Conservation (phyloP, 495 filamentous ascomycete genomes). For the Pseudevernia furfuracea region DNA sequence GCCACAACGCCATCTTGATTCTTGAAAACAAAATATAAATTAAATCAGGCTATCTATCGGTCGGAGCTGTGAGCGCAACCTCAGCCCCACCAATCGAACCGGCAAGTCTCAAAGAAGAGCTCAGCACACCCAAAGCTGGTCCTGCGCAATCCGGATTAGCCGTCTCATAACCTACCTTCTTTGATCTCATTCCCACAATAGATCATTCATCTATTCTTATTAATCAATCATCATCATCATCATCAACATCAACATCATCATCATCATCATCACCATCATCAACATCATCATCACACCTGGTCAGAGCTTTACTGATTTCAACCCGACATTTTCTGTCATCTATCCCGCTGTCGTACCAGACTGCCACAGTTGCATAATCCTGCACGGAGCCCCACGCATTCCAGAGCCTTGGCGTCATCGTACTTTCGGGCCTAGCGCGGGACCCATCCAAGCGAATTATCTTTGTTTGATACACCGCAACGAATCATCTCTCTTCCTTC, state of each 20-base stretch:
- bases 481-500: slow-evolving; percentile 32
- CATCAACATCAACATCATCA: too few relatives aligned
- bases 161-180: neutral
- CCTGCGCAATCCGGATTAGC: neutral
- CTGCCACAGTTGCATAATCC: neutral
- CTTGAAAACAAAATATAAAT: neutral
- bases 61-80: neutral
- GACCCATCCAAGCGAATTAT: slow-evolving; percentile 22
- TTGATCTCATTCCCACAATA: neutral
- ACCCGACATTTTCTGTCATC: neutral
- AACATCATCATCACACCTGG: too few relatives aligned
- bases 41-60: neutral
- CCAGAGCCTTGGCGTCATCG: slow-evolving; percentile 16
- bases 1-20: neutral
- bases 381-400: slow-evolving; percentile 14
- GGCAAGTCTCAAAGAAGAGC: neutral
- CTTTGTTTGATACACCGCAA: slow-evolving; percentile 20
- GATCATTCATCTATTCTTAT: too few relatives aligned
- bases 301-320: slow-evolving; percentile 13
- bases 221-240: too few relatives aligned
- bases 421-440: slow-evolving; percentile 18
- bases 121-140: slow-evolving; percentile 1
- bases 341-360: neutral
- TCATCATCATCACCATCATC: too few relatives aligned
- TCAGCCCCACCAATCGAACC: slow-evolving; percentile 7